phyloP scores from a whole-genome alignment of 1,139 yeast genomes.

The Schwanniomyces etchellsii region DNA sequence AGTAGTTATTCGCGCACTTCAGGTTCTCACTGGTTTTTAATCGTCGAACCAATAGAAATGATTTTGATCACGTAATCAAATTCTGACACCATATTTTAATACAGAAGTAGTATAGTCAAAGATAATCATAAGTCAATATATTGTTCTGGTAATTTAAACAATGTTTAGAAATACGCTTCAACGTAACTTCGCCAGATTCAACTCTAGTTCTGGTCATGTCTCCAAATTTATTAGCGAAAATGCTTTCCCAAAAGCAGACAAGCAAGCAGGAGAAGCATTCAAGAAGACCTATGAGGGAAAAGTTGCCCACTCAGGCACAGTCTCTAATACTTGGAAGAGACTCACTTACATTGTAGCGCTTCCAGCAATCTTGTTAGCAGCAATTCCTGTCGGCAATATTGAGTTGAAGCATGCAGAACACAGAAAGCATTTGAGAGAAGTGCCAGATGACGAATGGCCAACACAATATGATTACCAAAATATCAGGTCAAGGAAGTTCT shows the following conservation, averaged over 20 bases:
- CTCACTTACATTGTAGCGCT: constrained; percentile 73
- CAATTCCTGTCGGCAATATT: constrained; percentile 72
- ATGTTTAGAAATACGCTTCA: constrained; percentile 36
- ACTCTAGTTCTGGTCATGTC: constrained; percentile 20
- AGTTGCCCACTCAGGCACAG: constrained; percentile 70
- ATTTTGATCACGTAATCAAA: constrained; percentile 6
- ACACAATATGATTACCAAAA: constrained; percentile 85
- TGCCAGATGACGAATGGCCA: constrained; percentile 90
- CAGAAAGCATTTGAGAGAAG: constrained; percentile 72
- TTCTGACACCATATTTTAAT: constrained; percentile 6
- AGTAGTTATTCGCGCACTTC: no score
- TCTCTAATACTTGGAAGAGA: constrained; percentile 81
- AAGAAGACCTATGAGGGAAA: constrained; percentile 48
- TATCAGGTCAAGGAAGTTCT: constrained; percentile 77
- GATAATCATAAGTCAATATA: no score
- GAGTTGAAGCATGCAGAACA: constrained; percentile 89
- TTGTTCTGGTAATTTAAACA: constrained; percentile 2
- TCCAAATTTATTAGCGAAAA: constrained; percentile 38
- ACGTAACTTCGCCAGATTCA: constrained; percentile 39
- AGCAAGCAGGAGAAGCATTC: constrained; percentile 40
- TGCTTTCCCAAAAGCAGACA: constrained; percentile 33
- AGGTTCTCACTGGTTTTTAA: neutral
- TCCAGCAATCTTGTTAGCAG: constrained; percentile 73
- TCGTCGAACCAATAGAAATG: constrained; percentile 7
- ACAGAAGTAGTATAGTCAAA: no score